Base-by-base conservation (phyloP, 148 eudicot genomes). In the Silene conica region DNA sequence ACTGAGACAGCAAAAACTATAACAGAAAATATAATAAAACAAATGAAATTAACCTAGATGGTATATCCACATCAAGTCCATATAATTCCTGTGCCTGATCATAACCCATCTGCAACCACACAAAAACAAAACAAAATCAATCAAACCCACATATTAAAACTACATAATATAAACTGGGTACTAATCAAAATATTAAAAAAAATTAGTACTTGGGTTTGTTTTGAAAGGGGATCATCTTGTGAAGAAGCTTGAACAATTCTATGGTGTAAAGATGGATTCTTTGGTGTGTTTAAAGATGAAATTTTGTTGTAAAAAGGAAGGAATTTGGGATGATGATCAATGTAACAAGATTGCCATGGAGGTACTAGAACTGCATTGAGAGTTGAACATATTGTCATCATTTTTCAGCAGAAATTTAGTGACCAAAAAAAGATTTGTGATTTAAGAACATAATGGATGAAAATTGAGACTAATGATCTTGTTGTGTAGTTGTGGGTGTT, bases 61-160 rank as follows among this genome's bases (percentile, higher is more conserved):
- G 86, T 26, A 79, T 46, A 76, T 76, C 85, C 3, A 75, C 83
- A 34, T 83, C 80, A 46, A 89, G 81, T 46, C 93, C 91, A 76
- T 84, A 87, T 12, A 91, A 79, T 73, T 91, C 97, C 68, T 83
- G 85, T 11, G 91, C 82, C 74, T 84, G 84, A 82, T 87, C 93
- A 83, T 84, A 89, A 1, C 85, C 78, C 74, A 81, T 14, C 97
- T 90, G 80, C 52, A 62, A 73, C 20, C 28, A 72, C 69, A 52
- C 55, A 70, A 16, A 67, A 15, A n/a, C 8, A 41, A 31, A 60
- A 7, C 63, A 8, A 43, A 12, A 13, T 8, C 14, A 45, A 57
- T 26, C 6, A 45, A 58, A 54, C 71, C 71, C 71, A 68, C 31
- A 68, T 21, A 6, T 9, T 34, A 16, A 62, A 63, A 75, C 19